These are phyloP conservation scores for Pseudoperonospora humuli DNA, from an alignment of 352 stramenopile genomes.

Conservation along the genomic window DNA sequence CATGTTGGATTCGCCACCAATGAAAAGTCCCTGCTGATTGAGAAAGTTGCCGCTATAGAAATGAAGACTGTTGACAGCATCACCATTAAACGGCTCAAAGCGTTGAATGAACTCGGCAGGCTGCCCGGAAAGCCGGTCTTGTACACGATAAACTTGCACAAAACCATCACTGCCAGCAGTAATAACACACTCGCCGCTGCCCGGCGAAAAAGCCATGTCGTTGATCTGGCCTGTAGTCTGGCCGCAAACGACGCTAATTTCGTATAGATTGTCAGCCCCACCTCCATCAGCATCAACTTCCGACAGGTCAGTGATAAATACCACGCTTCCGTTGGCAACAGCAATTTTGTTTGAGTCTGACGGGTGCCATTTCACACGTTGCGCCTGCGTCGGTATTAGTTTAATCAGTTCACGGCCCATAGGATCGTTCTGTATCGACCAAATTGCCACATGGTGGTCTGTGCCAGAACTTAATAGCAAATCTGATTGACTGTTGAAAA, in stretches of 20 bases:
- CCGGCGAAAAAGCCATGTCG: constrained; percentile 65
- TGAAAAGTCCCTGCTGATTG: constrained; percentile 42
- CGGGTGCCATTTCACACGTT: constrained; percentile 78
- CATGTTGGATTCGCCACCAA: constrained; percentile 63
- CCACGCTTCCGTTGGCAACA: constrained; percentile 53
- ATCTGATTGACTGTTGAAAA: constrained; percentile 68
- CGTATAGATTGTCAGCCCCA: constrained; percentile 49
- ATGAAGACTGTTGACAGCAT: constrained; percentile 59
- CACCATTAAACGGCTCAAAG: constrained; percentile 70
- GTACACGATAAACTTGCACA: constrained; percentile 73
- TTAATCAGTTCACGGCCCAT: constrained; percentile 68
- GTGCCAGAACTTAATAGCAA: constrained; percentile 57
- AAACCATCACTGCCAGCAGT: constrained; percentile 68
- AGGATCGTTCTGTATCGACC: constrained; percentile 54
- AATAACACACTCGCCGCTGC: constrained; percentile 43
- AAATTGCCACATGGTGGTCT: constrained; percentile 70
- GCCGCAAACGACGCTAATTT: constrained; percentile 59
- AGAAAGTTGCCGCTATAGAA: constrained; percentile 52
- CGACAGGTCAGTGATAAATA: constrained; percentile 57
- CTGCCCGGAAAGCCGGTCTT: constrained; percentile 35
- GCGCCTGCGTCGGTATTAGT: constrained; percentile 41
- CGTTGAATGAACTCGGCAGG: constrained; percentile 60
- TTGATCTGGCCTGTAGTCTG: constrained; percentile 69
- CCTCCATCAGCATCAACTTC: constrained; percentile 31
- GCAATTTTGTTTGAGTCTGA: constrained; percentile 67